These are phyloP conservation scores for Dryas octopetala DNA, from an alignment of 306 rosid species.

Conservation along the genomic window DNA sequence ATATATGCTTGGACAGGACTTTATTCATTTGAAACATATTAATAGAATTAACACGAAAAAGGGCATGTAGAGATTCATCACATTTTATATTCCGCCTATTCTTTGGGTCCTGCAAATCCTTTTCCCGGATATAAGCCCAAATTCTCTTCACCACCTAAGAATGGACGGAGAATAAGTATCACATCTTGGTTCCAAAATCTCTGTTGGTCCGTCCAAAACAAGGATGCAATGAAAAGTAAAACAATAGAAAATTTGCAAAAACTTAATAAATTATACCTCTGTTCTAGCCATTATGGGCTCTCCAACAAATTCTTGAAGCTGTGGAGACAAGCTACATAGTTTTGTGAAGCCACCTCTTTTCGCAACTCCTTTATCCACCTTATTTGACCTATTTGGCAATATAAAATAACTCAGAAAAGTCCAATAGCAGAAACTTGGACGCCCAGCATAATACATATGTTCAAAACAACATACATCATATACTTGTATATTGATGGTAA, in stretches of 20 bases:
- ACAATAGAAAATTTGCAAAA: not conserved
- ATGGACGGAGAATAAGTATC: not conserved
- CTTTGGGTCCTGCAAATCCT: slow-evolving; percentile 38
- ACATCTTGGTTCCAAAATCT: slow-evolving; percentile 4
- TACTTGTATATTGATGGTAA: not conserved
- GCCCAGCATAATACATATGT: not conserved
- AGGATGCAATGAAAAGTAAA: not conserved
- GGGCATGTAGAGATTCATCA: slow-evolving; percentile 26
- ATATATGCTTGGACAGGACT: slow-evolving; percentile 37
- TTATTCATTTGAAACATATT: slow-evolving; percentile 44
- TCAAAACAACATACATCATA: not conserved
- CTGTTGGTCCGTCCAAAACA: not conserved
- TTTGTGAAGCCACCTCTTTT: slow-evolving; percentile 41
- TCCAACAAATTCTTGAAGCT: slow-evolving; percentile 43
- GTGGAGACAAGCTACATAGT: slow-evolving; percentile 43
- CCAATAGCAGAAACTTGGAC: not conserved
- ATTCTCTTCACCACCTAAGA: slow-evolving; percentile 40
- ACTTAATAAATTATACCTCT: slow-evolving; percentile 22
- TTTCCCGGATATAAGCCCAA: slow-evolving; percentile 32
- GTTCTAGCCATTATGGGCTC: slow-evolving; percentile 37
- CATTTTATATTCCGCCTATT: slow-evolving; percentile 32
- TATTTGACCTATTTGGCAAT: slow-evolving; percentile 4
- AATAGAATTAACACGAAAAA: slow-evolving; percentile 32
- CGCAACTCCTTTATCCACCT: slow-evolving; percentile 30
- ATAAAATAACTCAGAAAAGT: not conserved